Conservation (phyloP, 371 early-diverging fungal species). For the Conidiobolus incongruus region DNA sequence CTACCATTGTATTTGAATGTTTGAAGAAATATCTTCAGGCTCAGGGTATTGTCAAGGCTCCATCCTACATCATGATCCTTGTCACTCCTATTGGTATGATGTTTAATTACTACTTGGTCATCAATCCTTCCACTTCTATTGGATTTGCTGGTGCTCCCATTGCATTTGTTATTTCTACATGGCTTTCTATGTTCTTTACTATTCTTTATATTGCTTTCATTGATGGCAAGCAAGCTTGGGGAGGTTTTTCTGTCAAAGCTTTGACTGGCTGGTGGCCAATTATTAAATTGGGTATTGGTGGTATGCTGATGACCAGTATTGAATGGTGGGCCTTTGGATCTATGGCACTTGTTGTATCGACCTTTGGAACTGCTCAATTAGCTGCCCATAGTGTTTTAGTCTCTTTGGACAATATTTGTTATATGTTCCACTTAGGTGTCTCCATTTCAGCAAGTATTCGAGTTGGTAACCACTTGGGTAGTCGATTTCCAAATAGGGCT, state of each 20-base stretch:
- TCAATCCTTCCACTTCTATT: no score
- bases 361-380: constrained; percentile 45
- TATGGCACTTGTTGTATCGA: constrained; percentile 49
- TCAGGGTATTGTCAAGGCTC: constrained; percentile 27
- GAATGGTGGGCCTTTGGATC: constrained; percentile 53
- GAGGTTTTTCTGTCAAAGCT: constrained; percentile 57
- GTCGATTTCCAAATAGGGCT: constrained; percentile 15
- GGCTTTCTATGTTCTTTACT: constrained; percentile 33
- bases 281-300: constrained; percentile 21
- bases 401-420: no score
- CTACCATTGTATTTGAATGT: no score
- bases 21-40: no score
- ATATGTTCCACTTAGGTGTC: no score
- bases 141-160: constrained; percentile 73
- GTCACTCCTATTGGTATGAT: constrained; percentile 49
- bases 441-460: constrained; percentile 79
- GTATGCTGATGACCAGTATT: no score
- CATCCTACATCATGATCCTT: constrained; percentile 39
- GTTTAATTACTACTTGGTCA: constrained; percentile 36
- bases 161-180: constrained; percentile 52
- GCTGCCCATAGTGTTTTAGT: no score
- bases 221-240: constrained; percentile 51
- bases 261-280: constrained; percentile 36
- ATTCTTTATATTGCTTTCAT: constrained; percentile 36
- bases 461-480: constrained; percentile 52